Base-by-base conservation (phyloP, 768 basidiomycete genomes). In the Solioccasus polychromus region DNA sequence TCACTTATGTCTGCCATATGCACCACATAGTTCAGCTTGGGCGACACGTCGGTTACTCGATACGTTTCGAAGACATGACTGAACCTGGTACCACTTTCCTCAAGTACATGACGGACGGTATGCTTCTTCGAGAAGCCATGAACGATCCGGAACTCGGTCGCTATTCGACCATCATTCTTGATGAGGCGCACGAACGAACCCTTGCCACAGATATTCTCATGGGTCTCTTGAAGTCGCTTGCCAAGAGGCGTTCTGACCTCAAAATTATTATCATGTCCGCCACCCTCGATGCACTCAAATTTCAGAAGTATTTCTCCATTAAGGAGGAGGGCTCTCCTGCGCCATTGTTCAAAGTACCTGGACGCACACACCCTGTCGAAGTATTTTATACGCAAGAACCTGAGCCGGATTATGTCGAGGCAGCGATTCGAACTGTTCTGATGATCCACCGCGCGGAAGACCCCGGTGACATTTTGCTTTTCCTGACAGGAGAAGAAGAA, bases 101-200 rank as follows among this genome's bases (percentile, higher is more conserved):
- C 52, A 97, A 96, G 65, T 98, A 99, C 72, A 96, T 98, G 94
- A 99, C 96, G 14, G 96, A 99, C 57, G 96, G 95, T 79, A 96
- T 97, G 93, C 83, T 92, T 44, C 80, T 95, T n/a, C 84, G 93
- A 17, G 93, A 96, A 71, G 93, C 92, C 5, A 99, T 97, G 94
- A 91, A 94, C 68, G 95, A 98, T 67, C 88, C 91, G 8, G 77
- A 80, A 17, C 79, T 98, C 30, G 73, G 77, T 22, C 82, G 93
- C 4, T 99, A 99, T 66, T 95, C 92, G 17, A 97, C 95, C 18
- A 93, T 99, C 68, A 98, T 99, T 58, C 81, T 98, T 45, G 96
- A 99, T 65, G 96, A 99, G 71, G 96, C 92, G 5, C 96, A 99
- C 72, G 96, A 99, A 71, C 86, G 95, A 50, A 98, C 96, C 0